Evolutionary conservation across 1,284 basidiomycete genomes (phyloP).

Genomic region (Ustilago lituana): DNA sequence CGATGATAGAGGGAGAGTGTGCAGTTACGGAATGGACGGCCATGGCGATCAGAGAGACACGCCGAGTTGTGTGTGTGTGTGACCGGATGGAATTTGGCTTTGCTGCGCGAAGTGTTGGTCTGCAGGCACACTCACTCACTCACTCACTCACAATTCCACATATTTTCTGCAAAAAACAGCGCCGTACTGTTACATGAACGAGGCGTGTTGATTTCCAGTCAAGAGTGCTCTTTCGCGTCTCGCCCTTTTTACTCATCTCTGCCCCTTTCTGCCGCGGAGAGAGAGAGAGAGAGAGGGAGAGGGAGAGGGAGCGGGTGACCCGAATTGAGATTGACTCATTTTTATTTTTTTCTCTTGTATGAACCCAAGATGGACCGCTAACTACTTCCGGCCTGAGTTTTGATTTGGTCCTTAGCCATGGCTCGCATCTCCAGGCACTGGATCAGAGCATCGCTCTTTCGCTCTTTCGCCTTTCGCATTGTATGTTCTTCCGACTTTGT

Average conservation of each 20-base stretch:
- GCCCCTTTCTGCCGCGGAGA: no score
- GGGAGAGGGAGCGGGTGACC: no score
- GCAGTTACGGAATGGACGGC: no score
- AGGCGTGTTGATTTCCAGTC: no score
- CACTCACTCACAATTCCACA: neutral
- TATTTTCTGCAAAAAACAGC: no score
- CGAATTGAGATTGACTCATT: slow-evolving; percentile 1
- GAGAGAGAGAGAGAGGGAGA: no score
- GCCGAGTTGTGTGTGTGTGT: neutral
- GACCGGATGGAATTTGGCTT: no score
- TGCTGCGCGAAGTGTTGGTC: slow-evolving; percentile 43
- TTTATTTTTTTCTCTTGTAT: neutral
- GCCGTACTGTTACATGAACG: no score
- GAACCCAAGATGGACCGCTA: no score
- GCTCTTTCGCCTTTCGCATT: neutral
- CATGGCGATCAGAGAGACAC: neutral
- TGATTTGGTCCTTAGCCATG: neutral
- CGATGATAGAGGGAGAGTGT: neutral
- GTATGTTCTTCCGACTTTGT: neutral
- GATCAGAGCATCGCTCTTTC: no score
- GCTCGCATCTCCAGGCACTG: neutral
- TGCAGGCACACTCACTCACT: slow-evolving; percentile 25
- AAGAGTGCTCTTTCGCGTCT: no score
- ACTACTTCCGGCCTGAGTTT: slow-evolving; percentile 1
- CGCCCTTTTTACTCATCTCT: no score